Evolutionary conservation across 2,329 filamentous ascomycete genomes (phyloP), one percentile per base, ranked within the genome.

Genomic region (Penicillium sp.): DNA sequence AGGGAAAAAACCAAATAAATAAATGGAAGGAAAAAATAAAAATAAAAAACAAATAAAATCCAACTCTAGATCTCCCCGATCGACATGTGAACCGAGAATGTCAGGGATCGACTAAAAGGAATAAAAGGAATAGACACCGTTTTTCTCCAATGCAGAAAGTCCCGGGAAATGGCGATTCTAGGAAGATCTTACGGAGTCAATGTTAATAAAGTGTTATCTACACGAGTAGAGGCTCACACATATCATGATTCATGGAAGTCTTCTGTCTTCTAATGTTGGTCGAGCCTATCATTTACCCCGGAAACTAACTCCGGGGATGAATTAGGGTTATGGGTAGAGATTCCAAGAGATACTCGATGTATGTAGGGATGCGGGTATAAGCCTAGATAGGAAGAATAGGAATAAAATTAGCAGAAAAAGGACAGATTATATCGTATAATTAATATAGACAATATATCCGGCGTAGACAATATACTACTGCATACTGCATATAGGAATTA

Each of bases 321-420:
- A 46, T 34, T 46, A 46, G 44, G 44, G 44, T 45, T 32, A 10
- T 32, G 26, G 42, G 20, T 31, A 43, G 22, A n/a, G 40, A n/a
- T 16, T 16, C 10, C 26, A 26, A 4, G 8, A 26, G 24, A 26
- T 5, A 26, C 24, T 26, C 24, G 24, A 26, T 26, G 24, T 26
- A 26, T 26, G 24, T 26, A 26, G 24, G 24, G 24, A 29, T 29
- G 26, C 9, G 9, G 9, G 26, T 34, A 34, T 6, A 34, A 16
- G 13, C 3, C 38, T 22, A 40, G 24, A 26, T 26, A 2, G 18
- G 20, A 39, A 4, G 38, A 40, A 22, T 39, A 20, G 5, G 3
- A 40, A 10, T 8, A 11, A 18, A 18, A 38, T 5, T 18, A 18
- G 1, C n/a, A 18, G n/a, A 11, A 18, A 38, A 18, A 20, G 37